Evolutionary conservation across 2,329 filamentous ascomycete species (phyloP).

Genomic region (Microsporum audouinii): DNA sequence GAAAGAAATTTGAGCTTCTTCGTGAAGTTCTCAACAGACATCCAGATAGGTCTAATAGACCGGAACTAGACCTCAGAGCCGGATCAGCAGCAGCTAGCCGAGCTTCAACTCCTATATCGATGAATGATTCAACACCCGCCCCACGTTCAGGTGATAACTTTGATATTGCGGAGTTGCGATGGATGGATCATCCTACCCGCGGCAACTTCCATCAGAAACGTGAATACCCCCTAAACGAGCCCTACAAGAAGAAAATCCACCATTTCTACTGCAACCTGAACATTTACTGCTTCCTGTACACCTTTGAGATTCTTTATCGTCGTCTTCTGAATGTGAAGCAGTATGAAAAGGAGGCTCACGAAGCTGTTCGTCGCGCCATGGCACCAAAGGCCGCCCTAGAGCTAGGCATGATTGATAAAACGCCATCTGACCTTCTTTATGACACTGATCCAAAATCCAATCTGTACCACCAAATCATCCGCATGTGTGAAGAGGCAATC

Average conservation of each 20-base stretch:
- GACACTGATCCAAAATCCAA: slow-evolving; percentile 52
- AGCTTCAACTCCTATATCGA: slow-evolving; percentile 25
- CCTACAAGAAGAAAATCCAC: slow-evolving; percentile 68
- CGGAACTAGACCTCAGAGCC: slow-evolving; percentile 69
- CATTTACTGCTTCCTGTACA: slow-evolving; percentile 87
- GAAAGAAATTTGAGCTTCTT: slow-evolving; percentile 65
- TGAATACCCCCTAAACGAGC: slow-evolving; percentile 62
- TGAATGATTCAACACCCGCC: not conserved
- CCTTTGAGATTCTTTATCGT: slow-evolving; percentile 83
- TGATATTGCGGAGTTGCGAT: slow-evolving; percentile 41
- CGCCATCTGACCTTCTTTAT: slow-evolving; percentile 61
- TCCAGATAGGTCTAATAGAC: slow-evolving; percentile 57
- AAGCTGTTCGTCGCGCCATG: slow-evolving; percentile 62
- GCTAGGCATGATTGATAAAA: slow-evolving; percentile 71
- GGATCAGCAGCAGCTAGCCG: slow-evolving; percentile 56
- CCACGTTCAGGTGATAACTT: slow-evolving; percentile 34
- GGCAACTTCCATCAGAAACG: slow-evolving; percentile 43
- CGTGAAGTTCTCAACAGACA: slow-evolving; percentile 74
- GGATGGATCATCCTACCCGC: slow-evolving; percentile 50
- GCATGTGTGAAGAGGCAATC: slow-evolving; percentile 77
- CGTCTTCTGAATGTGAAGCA: slow-evolving; percentile 75
- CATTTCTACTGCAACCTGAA: slow-evolving; percentile 87
- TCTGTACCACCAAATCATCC: slow-evolving; percentile 76
- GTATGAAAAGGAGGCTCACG: slow-evolving; percentile 59
- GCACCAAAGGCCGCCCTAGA: slow-evolving; percentile 69